phyloP scores from a whole-genome alignment of 2,329 filamentous ascomycete species.

The Aspergillus fumigatiaffinis region DNA sequence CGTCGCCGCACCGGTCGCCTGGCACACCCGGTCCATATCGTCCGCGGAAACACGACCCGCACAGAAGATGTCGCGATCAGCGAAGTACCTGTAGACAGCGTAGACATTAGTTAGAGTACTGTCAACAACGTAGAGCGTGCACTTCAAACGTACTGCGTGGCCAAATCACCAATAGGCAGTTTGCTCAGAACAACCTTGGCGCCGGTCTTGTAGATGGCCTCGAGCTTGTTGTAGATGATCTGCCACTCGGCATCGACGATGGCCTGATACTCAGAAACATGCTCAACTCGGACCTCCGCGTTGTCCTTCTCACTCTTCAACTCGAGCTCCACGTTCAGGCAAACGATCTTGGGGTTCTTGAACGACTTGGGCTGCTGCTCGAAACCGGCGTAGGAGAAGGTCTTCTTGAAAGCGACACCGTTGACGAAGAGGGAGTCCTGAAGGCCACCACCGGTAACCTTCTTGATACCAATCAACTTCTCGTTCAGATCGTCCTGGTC shows the following conservation, averaged over 20 bases:
- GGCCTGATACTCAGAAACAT: constrained; percentile 98
- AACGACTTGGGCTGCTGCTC: constrained; percentile 98
- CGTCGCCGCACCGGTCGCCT: constrained; percentile 85
- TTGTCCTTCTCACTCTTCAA: constrained; percentile 99
- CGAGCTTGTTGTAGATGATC: constrained; percentile 99
- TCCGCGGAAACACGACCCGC: constrained; percentile 87
- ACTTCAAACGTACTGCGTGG: constrained; percentile 64
- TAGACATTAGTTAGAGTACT: neutral
- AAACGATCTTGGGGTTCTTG: constrained; percentile 91
- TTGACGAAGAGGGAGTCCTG: constrained; percentile 97
- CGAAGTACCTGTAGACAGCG: constrained; percentile 62
- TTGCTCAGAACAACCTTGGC: constrained; percentile 98
- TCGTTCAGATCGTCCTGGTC: constrained; percentile 98
- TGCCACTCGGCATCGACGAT: constrained; percentile 99
- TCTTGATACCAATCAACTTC: constrained; percentile 97
- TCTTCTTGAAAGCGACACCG: constrained; percentile 99
- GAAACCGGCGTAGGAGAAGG: constrained; percentile 97
- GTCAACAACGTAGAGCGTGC: neutral
- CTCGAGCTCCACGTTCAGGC: constrained; percentile 95
- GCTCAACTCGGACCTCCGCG: constrained; percentile 94
- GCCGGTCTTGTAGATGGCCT: constrained; percentile 87
- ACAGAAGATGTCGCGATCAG: constrained; percentile 97
- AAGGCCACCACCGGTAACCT: constrained; percentile 91
- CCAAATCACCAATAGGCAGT: constrained; percentile 92
- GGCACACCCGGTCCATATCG: constrained; percentile 93